Evolutionary conservation across 23 red algal species (phyloP).

Genomic region (Pyropia haitanensis): DNA sequence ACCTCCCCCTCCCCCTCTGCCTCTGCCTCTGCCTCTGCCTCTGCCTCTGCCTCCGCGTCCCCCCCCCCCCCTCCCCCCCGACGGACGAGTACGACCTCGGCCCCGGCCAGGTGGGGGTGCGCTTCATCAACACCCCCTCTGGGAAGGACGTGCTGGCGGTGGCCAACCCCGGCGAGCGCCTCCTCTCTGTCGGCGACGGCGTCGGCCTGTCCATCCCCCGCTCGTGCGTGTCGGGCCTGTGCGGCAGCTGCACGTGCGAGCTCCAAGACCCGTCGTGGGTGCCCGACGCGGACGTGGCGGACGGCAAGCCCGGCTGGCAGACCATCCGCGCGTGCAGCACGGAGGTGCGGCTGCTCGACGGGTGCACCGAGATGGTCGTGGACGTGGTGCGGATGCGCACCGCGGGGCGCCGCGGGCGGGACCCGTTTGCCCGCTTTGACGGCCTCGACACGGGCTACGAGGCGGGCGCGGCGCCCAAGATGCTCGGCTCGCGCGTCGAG

Average conservation of each 20-base stretch:
- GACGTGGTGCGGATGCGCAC: constrained; percentile 62
- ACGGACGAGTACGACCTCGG: too few relatives aligned
- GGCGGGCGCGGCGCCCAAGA: constrained; percentile 38
- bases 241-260: constrained; percentile 88
- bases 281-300: not conserved
- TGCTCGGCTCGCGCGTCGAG: not conserved
- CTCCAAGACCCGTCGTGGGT: constrained; percentile 28
- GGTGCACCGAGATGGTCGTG: constrained; percentile 60
- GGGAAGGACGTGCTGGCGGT: constrained; percentile 47
- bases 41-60: too few relatives aligned
- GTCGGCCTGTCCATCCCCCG: constrained; percentile 78
- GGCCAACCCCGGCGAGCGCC: constrained; percentile 39
- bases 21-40: too few relatives aligned
- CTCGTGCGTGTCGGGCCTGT: constrained; percentile 78
- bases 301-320: constrained; percentile 21
- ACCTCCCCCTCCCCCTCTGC: too few relatives aligned
- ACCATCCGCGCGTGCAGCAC: constrained; percentile 85
- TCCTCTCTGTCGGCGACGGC: constrained; percentile 62
- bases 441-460: constrained; percentile 76
- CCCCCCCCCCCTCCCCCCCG: too few relatives aligned
- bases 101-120: too few relatives aligned
- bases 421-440: constrained; percentile 69
- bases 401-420: not conserved
- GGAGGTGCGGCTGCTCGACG: constrained; percentile 10
- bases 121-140: constrained; percentile 89